These are phyloP conservation scores for Datura wrightii DNA, from an alignment of 257 asterid genomes.

Conservation along the genomic window DNA sequence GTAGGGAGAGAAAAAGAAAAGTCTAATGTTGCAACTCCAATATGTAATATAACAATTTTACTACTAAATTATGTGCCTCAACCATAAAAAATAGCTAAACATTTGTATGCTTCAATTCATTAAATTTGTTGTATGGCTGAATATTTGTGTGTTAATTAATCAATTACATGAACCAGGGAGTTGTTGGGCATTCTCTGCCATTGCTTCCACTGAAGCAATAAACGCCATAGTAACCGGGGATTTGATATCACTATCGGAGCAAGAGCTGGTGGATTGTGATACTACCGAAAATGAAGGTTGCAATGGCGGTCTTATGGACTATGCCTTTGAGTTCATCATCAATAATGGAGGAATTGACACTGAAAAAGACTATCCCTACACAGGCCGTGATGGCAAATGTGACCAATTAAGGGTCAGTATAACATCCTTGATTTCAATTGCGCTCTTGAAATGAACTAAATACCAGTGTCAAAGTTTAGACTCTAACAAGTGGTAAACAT, in stretches of 20 bases:
- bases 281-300: constrained; percentile 56
- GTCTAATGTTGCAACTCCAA: not conserved
- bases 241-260: constrained; percentile 63
- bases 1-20: too few species aligned
- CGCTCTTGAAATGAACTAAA: not conserved
- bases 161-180: constrained; percentile 51
- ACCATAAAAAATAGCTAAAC: not conserved
- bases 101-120: not conserved
- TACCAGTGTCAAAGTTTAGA: not conserved
- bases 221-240: constrained; percentile 55
- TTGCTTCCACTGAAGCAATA: constrained; percentile 62
- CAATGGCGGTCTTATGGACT: constrained; percentile 75
- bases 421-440: not conserved
- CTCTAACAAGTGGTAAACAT: not conserved
- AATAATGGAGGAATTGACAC: constrained; percentile 68
- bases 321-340: constrained; percentile 63
- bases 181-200: constrained; percentile 76
- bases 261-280: constrained; percentile 70
- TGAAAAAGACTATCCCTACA: constrained; percentile 66
- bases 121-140: not conserved
- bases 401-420: constrained; percentile 54
- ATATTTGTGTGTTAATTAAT: not conserved
- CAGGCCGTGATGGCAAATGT: constrained; percentile 50
- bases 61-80: not conserved
- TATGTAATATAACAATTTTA: too few species aligned